These are phyloP conservation scores for Pontederia crassipes DNA, from an alignment of 176 grass and related monocot species.

Conservation along the genomic window DNA sequence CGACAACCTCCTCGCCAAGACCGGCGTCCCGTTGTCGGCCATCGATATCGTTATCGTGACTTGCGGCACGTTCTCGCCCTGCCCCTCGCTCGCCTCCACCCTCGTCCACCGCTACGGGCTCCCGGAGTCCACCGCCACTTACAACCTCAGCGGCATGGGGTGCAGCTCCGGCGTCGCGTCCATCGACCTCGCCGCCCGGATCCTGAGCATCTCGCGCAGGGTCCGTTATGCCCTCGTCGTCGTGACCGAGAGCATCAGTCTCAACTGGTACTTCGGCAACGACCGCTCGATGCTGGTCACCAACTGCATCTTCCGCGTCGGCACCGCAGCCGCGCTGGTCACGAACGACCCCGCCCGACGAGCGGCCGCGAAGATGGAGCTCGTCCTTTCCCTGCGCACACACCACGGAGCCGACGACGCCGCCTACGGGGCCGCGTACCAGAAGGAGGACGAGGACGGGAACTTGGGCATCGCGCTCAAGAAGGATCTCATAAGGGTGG, in stretches of 20 bases:
- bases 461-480: conserved; percentile 57
- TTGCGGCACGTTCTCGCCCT: conserved; percentile 20
- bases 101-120: conserved; percentile 19
- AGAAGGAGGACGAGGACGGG: conserved; percentile 72
- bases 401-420: conserved; percentile 64
- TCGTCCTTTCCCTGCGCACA: conserved; percentile 48
- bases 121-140: conserved; percentile 9
- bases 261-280: conserved; percentile 76
- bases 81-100: conserved; percentile 18
- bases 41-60: conserved; percentile 24
- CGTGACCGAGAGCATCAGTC: conserved; percentile 64
- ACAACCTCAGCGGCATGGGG: conserved; percentile 59
- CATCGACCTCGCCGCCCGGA: conserved; percentile 46
- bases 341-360: conserved; percentile 34
- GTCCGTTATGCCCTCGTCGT: conserved; percentile 55
- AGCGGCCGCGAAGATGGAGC: conserved; percentile 45
- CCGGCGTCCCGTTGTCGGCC: background rate
- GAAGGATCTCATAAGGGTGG: conserved; percentile 60
- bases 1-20: conserved; percentile 20
- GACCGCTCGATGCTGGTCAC: conserved; percentile 85
- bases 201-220: conserved; percentile 9
- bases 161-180: conserved; percentile 55
- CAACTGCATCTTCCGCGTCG: conserved; percentile 77
- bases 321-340: conserved; percentile 44
- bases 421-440: conserved; percentile 42